These are phyloP conservation scores for Capronia epimyces DNA, from an alignment of 2,329 filamentous ascomycete species.

Conservation along the genomic window DNA sequence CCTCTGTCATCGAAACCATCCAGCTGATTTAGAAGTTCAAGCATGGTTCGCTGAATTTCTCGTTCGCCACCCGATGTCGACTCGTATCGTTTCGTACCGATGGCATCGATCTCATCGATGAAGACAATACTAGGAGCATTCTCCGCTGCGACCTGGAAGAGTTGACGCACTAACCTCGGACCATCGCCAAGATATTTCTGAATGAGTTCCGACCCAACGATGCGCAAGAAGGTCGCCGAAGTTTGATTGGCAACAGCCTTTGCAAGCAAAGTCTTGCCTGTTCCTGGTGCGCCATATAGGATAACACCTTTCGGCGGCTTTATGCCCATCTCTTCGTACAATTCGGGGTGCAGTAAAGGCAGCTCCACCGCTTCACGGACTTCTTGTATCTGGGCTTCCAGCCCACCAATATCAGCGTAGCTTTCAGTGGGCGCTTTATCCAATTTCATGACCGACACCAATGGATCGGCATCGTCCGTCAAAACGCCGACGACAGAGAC, in stretches of 20 bases:
- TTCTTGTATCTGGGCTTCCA: constrained; percentile 94
- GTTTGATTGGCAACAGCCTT: constrained; percentile 98
- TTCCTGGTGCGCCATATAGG: constrained; percentile 93
- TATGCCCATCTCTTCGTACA: constrained; percentile 99
- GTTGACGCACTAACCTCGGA: constrained; percentile 86
- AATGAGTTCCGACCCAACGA: constrained; percentile 93
- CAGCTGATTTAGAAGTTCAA: constrained; percentile 95
- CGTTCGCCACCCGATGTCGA: constrained; percentile 94
- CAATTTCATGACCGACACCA: constrained; percentile 98
- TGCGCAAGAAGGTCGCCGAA: constrained; percentile 95
- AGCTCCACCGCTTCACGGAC: constrained; percentile 95
- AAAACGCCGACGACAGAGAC: constrained; percentile 96
- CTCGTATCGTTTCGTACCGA: constrained; percentile 97
- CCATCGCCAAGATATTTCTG: constrained; percentile 98
- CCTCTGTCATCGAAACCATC: constrained; percentile 98
- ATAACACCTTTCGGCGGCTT: constrained; percentile 99
- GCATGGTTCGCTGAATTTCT: constrained; percentile 96
- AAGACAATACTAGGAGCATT: constrained; percentile 97
- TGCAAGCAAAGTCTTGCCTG: constrained; percentile 89
- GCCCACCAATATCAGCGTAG: constrained; percentile 94
- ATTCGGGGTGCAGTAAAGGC: constrained; percentile 86
- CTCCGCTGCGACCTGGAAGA: constrained; percentile 85
- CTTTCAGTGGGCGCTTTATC: constrained; percentile 98
- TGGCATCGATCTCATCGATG: constrained; percentile 98
- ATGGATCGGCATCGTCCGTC: constrained; percentile 90